Conservation (phyloP, 768 basidiomycete species). For the Pleurotus sapidus region DNA sequence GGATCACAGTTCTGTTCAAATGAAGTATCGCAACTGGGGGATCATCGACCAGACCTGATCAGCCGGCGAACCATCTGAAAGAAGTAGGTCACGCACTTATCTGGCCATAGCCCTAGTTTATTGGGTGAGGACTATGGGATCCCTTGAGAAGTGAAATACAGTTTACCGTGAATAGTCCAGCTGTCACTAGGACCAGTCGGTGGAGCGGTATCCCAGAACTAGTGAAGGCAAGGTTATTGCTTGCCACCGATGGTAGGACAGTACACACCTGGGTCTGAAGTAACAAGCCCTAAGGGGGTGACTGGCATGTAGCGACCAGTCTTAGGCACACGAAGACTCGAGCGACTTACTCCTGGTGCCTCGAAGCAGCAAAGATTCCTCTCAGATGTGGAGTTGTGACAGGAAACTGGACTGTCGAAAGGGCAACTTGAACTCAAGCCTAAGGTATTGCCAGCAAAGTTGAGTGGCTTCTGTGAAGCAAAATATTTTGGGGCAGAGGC, state of each 20-base stretch:
- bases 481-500: not conserved
- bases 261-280: slow-evolving; percentile 17
- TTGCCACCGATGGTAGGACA: not conserved
- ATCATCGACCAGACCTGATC: not conserved
- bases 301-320: not conserved
- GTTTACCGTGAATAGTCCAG: slow-evolving; percentile 58
- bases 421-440: slow-evolving; percentile 1
- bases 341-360: slow-evolving; percentile 15
- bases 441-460: not conserved
- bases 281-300: slow-evolving; percentile 15
- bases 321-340: not conserved
- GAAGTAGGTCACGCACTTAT: slow-evolving; percentile 30
- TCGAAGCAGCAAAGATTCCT: slow-evolving; percentile 17
- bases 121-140: not conserved
- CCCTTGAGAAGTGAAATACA: slow-evolving; percentile 5
- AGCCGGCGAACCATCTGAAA: not conserved
- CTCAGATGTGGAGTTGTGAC: slow-evolving; percentile 12
- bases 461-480: not conserved
- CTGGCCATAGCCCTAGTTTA: slow-evolving; percentile 50
- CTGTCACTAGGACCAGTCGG: slow-evolving; percentile 46
- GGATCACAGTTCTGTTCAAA: slow-evolving; percentile 44
- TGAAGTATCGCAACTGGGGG: slow-evolving; percentile 43
- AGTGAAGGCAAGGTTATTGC: not conserved
- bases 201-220: slow-evolving; percentile 59
- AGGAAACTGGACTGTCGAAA: slow-evolving; percentile 7